These are phyloP conservation scores for Kregervanrija fluxuum DNA, from an alignment of 805 yeast genomes.

Conservation along the genomic window DNA sequence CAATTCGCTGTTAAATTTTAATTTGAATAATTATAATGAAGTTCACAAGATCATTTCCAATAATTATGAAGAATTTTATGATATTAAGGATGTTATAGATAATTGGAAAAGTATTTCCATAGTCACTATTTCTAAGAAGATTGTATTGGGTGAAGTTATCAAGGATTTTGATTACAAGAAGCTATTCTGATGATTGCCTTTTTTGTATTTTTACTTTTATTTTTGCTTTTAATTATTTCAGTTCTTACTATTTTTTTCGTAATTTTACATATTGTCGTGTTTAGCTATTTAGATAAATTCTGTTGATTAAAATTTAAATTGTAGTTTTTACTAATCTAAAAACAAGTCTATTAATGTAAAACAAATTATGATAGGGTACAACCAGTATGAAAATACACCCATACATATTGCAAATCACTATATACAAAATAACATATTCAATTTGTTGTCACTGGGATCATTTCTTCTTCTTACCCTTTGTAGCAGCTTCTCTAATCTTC, in stretches of 20 bases:
- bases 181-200: conserved; percentile 18
- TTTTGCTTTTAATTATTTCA: background rate
- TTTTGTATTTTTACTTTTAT: background rate
- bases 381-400: too few relatives aligned
- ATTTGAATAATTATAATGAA: conserved; percentile 18
- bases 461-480: conserved; percentile 36
- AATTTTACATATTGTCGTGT: too few relatives aligned
- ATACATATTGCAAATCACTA: too few relatives aligned
- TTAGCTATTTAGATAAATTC: too few relatives aligned
- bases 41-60: conserved; percentile 3
- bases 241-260: too few relatives aligned
- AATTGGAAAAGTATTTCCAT: conserved; percentile 23
- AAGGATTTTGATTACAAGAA: conserved; percentile 24
- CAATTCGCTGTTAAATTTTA: conserved; percentile 23
- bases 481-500: conserved; percentile 47
- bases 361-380: too few relatives aligned
- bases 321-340: too few relatives aligned
- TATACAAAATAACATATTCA: background rate
- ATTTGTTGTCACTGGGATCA: background rate
- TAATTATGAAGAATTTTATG: conserved; percentile 1
- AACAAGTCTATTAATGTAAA: too few relatives aligned
- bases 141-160: conserved; percentile 25
- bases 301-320: too few relatives aligned
- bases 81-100: conserved; percentile 12
- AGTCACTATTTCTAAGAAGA: conserved; percentile 12